Base-by-base conservation (phyloP, 2,329 filamentous ascomycete species). In the Talaromyces sp. region DNA sequence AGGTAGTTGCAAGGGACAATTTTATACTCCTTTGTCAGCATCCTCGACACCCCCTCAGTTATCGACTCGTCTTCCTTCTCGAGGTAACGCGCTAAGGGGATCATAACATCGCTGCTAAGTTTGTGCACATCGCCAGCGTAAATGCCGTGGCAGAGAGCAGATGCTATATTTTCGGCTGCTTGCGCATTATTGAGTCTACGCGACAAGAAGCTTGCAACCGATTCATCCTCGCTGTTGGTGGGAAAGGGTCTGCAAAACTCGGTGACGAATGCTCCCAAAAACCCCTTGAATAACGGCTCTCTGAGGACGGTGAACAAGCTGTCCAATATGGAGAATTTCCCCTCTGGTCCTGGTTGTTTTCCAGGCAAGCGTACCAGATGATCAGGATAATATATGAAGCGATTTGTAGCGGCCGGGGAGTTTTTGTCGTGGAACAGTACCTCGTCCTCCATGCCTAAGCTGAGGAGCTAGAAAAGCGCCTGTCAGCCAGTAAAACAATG, bases 361-460 rank as follows among this genome's bases (percentile, higher is more conserved):
- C 76, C 75, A 8, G 86, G 86, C 68, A 90, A 75, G 26, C 81
- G 80, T 58, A 91, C 88, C 31, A 95, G 83, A 69, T 87, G 90
- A 71, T 96, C 89, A 1, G 90, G 90, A 69, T 96, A 96, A 81
- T 95, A 97, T 62, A 98, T 80, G 74, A 88, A 97, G 63, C 92
- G 89, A 70, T 88, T 88, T 58, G 73, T 74, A 10, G 86, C 80
- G 58, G 81, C 80, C 57, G 82, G 76, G 5, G 82, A 80, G 31
- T 71, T 71, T 49, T 76, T 82, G 4, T 74, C 74, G 52, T 81
- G 86, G 68, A 77, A 78, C 56, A 86, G 72, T 32, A 91, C 71
- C 61, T 88, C 77, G 58, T 85, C 73, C 53, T 78, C 66, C 43
- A 91, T 70, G 24, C 79, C 80, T 38, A 91, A 75, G 38, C 84